Percentiles rank a stretch among this genome's conserved stretches.
Conservation (phyloP, 2,329 filamentous ascomycete genomes). For the Ophiostoma australiae region DNA sequence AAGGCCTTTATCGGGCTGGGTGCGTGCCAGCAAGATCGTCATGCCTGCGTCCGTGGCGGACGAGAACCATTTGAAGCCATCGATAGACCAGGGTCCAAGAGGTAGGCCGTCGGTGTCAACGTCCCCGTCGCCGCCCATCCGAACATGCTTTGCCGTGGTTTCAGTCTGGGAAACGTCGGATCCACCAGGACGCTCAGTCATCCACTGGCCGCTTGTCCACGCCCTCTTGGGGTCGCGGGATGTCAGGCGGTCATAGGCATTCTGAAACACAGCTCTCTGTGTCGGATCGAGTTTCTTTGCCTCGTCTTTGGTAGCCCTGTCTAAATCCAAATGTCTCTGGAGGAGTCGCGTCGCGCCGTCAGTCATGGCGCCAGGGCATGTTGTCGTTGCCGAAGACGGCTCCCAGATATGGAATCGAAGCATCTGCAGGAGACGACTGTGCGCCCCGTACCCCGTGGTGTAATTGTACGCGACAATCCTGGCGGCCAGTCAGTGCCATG, state of each 20-base stretch:
- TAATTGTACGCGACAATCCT: conserved; percentile 57
- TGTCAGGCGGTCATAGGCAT: conserved; percentile 50
- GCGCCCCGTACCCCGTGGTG: conserved; percentile 46
- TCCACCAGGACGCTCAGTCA: conserved; percentile 66
- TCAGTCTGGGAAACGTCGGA: conserved; percentile 66
- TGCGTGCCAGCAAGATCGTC: conserved; percentile 60
- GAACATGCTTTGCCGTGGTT: conserved; percentile 47
- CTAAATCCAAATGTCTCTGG: conserved; percentile 39
- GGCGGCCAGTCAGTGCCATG: neutral
- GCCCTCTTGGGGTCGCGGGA: conserved; percentile 47
- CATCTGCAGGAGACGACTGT: conserved; percentile 57
- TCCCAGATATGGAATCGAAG: conserved; percentile 55
- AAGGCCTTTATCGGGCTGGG: conserved; percentile 44
- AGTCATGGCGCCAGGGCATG: conserved; percentile 63
- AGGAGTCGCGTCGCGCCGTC: conserved; percentile 56
- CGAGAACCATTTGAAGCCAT: conserved; percentile 69
- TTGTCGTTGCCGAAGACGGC: conserved; percentile 54
- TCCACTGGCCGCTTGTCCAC: conserved; percentile 74
- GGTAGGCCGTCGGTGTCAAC: conserved; percentile 32
- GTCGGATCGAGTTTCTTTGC: conserved; percentile 29
- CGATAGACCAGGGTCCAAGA: conserved; percentile 56
- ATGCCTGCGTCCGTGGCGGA: conserved; percentile 62
- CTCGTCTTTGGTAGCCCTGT: conserved; percentile 12
- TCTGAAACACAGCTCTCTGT: conserved; percentile 44
- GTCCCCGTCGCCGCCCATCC: conserved; percentile 31